Evolutionary conservation across 1,284 basidiomycete genomes (phyloP).

Genomic region (Exobasidium rhododendri): DNA sequence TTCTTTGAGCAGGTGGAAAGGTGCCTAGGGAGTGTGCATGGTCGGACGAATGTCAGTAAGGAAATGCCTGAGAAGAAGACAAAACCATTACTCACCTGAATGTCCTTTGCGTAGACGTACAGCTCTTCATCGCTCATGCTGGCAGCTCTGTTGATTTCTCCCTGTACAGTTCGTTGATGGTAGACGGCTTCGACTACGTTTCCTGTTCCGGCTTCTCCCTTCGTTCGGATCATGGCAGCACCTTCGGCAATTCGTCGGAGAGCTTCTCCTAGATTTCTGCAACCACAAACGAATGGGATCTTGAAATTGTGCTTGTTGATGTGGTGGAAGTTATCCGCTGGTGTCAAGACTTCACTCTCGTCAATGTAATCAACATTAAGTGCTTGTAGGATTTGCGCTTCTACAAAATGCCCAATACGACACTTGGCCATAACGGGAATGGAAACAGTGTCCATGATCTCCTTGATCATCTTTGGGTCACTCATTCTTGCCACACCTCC

Average conservation of each 20-base stretch:
- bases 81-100: constrained; percentile 25
- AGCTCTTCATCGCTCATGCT: constrained; percentile 88
- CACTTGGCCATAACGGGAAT: constrained; percentile 65
- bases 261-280: constrained; percentile 72
- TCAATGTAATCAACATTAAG: constrained; percentile 98
- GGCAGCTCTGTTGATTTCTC: constrained; percentile 80
- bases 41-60: constrained; percentile 62
- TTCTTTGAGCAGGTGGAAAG: constrained; percentile 97
- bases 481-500: constrained; percentile 55
- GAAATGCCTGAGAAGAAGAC: too few relatives aligned
- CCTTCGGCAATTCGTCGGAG: constrained; percentile 94
- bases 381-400: constrained; percentile 70
- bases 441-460: constrained; percentile 68
- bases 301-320: constrained; percentile 65
- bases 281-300: constrained; percentile 65
- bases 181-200: constrained; percentile 91
- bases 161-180: constrained; percentile 78
- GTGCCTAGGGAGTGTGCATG: constrained; percentile 65
- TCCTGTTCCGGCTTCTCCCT: constrained; percentile 81
- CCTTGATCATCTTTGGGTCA: constrained; percentile 94
- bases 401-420: constrained; percentile 88
- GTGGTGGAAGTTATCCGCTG: constrained; percentile 66
- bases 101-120: constrained; percentile 86
- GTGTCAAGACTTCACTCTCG: constrained; percentile 86
- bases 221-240: constrained; percentile 57